Conservation (phyloP, 2,329 filamentous ascomycete genomes). For the Colletotrichum lini region DNA sequence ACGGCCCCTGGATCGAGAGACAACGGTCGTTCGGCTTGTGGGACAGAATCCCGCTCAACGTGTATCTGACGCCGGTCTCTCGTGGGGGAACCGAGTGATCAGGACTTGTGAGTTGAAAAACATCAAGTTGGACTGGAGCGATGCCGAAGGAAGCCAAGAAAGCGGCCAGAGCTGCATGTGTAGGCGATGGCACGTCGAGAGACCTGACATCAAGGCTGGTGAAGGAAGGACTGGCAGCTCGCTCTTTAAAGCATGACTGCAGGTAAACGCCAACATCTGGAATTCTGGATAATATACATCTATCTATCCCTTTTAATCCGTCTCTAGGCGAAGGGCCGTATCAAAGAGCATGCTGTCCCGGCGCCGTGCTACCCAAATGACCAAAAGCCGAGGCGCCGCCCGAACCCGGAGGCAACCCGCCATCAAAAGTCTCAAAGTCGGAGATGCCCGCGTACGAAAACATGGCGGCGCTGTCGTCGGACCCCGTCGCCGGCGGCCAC, state of each 20-base stretch:
- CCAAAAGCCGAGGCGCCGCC: neutral
- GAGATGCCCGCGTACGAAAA: neutral
- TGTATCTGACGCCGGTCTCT: neutral
- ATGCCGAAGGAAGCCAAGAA: neutral
- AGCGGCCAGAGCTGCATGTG: too few species aligned
- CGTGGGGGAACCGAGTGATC: neutral
- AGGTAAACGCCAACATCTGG: too few species aligned
- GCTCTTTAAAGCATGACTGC: neutral
- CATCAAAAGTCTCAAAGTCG: neutral
- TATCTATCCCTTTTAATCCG: too few species aligned
- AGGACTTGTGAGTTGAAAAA: neutral
- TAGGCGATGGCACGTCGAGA: neutral
- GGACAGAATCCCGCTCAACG: constrained; percentile 7
- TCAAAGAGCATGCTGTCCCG: neutral
- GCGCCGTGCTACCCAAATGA: too few species aligned
- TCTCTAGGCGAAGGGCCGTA: neutral
- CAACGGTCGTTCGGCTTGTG: constrained; percentile 2
- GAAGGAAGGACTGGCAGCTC: too few species aligned
- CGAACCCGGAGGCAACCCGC: neutral
- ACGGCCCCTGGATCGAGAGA: constrained; percentile 2
- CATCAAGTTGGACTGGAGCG: neutral
- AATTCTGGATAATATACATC: too few species aligned
- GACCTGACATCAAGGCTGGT: too few species aligned
- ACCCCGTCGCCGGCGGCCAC: neutral
- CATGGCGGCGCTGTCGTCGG: neutral